Evolutionary conservation across 169 alveolate genomes (phyloP).

Genomic region (Plasmodium falciparum): DNA sequence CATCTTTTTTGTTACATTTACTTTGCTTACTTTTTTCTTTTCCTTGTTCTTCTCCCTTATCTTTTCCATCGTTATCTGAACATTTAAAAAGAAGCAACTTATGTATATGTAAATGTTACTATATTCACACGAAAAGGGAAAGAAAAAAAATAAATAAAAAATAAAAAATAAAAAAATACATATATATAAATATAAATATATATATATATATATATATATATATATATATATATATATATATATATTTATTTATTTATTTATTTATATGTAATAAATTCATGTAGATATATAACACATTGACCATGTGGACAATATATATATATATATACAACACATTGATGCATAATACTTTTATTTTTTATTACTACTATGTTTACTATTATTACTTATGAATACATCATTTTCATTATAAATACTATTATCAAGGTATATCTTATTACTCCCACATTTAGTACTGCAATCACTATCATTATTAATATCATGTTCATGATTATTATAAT

Average conservation of each 20-base stretch:
- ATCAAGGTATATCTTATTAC: background rate
- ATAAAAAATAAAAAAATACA: no score
- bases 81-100: background rate
- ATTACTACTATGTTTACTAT: constrained; percentile 1
- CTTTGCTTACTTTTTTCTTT: background rate
- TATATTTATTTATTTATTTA: no score
- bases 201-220: background rate
- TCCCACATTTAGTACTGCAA: background rate
- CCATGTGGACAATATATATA: no score
- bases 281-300: background rate
- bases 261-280: background rate
- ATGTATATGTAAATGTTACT: background rate
- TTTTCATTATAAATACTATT: background rate
- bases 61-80: background rate
- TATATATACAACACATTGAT: no score
- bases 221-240: no score
- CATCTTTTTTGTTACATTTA: background rate
- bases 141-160: background rate
- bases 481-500: background rate
- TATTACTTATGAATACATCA: background rate
- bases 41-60: background rate
- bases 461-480: background rate
- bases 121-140: background rate
- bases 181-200: background rate
- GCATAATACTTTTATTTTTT: no score